Evolutionary conservation across 306 rosid genomes (phyloP), one percentile per base, ranked within the genome.

Genomic region (Dryas octopetala): DNA sequence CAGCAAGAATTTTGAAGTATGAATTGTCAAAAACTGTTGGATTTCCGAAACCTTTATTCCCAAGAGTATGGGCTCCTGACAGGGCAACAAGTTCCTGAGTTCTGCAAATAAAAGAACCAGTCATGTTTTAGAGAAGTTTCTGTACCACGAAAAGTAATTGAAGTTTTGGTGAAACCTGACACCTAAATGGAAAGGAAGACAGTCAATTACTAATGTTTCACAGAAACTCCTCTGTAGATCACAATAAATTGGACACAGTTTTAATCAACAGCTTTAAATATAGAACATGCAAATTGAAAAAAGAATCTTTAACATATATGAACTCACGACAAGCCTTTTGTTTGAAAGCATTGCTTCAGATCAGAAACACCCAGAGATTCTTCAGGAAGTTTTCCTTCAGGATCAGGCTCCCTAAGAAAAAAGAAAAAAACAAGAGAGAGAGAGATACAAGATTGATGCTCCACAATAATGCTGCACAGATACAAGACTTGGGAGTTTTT

Each of bases 41-140:
- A 73, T 81, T 86, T 84, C 97, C 97, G 71, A 95, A 95, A 76
- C 96, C 99, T 89, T 92, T 95, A 73, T 84, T 88, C 76, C 99
- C 99, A 70, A 92, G 75, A 50, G 99, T 95, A 81, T 95, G 97
- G 69, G 97, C 99, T 84, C 97, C 99, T 49, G 97, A 90, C 49
- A 95, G 88, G 73, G 96, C 99, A 70, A 92, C 97, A 44, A 95
- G 93, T 73, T 95, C 97, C 65, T 84, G 91, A 53, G 96, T 88
- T 84, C 99, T 95, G 86, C 75, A 74, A 79, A 80, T 66, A 76
- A 70, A 79, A 80, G 64, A 28, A 68, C 63, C 66, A 74, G 67
- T 76, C 68, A 76, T 57, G 28, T 4, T 52, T 23, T 44, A 23
- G 19, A 19, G 19, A 19, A 19, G 16, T 53, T 52, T 32, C 73